Conservation (phyloP, 129 eudicot genomes). For the Dittrichia graveolens region DNA sequence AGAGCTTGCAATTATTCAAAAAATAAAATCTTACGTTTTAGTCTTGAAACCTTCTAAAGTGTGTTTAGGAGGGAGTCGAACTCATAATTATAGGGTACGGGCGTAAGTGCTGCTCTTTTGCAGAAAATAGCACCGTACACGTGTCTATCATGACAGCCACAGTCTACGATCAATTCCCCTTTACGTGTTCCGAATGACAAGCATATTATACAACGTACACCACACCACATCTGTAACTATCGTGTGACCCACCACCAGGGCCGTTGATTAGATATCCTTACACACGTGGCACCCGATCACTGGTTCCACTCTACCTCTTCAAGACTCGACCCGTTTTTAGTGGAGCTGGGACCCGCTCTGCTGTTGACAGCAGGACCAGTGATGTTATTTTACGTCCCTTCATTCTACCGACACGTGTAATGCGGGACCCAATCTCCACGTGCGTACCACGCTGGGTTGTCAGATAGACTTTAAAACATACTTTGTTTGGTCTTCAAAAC, state of each 20-base stretch:
- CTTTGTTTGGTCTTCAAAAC: conserved; percentile 19
- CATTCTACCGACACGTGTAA: conserved; percentile 30
- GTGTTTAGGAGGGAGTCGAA: too few species aligned
- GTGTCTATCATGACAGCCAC: conserved; percentile 29
- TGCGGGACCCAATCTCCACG: conserved; percentile 24
- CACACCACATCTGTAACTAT: conserved; percentile 35
- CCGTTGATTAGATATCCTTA: conserved; percentile 29
- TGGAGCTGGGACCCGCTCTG: conserved; percentile 26
- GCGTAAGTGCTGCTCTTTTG: not conserved
- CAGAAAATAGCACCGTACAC: conserved; percentile 37
- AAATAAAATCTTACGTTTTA: too few species aligned
- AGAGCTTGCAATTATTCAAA: too few species aligned
- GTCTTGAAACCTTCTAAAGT: too few species aligned
- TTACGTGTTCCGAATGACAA: conserved; percentile 45
- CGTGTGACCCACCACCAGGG: conserved; percentile 42
- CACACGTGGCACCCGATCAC: conserved; percentile 38
- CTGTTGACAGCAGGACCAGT: conserved; percentile 40
- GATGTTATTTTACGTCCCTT: conserved; percentile 34
- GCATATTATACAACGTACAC: conserved; percentile 42
- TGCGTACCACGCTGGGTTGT: conserved; percentile 35
- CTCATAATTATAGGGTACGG: conserved; percentile 11
- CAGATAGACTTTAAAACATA: conserved; percentile 28
- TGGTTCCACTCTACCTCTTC: conserved; percentile 24
- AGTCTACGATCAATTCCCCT: conserved; percentile 18
- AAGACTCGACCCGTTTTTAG: conserved; percentile 33